Percentiles rank a stretch among this genome's conserved stretches.
Conservation (phyloP, 2,329 filamentous ascomycete genomes). For the Setomelanomma holmii region DNA sequence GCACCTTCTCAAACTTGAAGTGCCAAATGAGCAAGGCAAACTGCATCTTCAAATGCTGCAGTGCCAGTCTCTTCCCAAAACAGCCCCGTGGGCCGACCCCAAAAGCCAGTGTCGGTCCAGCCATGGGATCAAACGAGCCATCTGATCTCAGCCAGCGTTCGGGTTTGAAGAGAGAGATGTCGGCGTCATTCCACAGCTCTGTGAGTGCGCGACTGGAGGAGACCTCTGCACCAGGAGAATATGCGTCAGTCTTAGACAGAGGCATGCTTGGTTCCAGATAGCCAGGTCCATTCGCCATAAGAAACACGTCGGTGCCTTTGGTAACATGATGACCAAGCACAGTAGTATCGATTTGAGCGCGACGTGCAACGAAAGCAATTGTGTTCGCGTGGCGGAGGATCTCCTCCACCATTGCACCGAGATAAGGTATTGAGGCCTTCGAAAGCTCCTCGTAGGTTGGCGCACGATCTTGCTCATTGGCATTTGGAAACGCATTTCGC, state of each 20-base stretch:
- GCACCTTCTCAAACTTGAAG: slow-evolving; percentile 1
- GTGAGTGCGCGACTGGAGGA: not conserved
- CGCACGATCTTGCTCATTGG: not conserved
- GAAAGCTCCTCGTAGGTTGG: slow-evolving; percentile 4
- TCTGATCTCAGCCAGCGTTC: slow-evolving; percentile 5
- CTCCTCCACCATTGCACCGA: slow-evolving; percentile 9
- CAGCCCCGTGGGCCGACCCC: slow-evolving; percentile 4
- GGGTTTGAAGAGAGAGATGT: not conserved
- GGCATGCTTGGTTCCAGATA: slow-evolving; percentile 6
- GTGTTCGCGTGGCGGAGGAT: slow-evolving; percentile 4
- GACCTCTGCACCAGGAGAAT: not conserved
- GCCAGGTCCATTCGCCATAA: slow-evolving; percentile 6
- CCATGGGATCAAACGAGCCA: slow-evolving; percentile 4
- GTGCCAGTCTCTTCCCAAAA: slow-evolving; percentile 8
- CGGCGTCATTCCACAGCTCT: not conserved
- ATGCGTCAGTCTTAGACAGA: not conserved
- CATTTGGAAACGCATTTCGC: not conserved
- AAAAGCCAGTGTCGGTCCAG: slow-evolving; percentile 7
- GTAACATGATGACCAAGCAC: not conserved
- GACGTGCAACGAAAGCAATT: slow-evolving; percentile 6
- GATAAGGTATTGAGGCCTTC: slow-evolving; percentile 2
- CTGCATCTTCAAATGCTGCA: slow-evolving; percentile 10
- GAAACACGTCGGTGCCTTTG: slow-evolving; percentile 8
- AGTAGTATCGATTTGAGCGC: not conserved
- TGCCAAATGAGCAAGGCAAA: slow-evolving; percentile 7